phyloP scores from a whole-genome alignment of 805 yeast genomes.

The Barnettozyma wickerhamii region DNA sequence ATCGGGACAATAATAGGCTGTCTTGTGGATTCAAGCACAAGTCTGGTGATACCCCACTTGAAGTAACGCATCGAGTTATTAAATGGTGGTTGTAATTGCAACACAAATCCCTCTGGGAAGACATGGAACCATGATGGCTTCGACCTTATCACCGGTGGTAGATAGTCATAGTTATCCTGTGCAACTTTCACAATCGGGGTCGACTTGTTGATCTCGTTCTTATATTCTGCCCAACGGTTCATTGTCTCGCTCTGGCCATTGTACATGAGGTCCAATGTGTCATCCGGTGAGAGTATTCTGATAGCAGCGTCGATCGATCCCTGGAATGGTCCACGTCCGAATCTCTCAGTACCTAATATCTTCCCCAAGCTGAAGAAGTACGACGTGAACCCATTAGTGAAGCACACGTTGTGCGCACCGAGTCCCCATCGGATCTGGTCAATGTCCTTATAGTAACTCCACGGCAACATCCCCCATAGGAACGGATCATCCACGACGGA shows the following conservation, averaged over 20 bases:
- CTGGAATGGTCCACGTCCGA: constrained; percentile 93
- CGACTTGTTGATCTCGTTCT: constrained; percentile 1
- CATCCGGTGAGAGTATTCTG: constrained; percentile 74
- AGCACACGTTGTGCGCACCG: constrained; percentile 91
- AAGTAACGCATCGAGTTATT: constrained; percentile 88
- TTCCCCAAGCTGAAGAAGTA: constrained; percentile 83
- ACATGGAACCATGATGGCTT: constrained; percentile 89
- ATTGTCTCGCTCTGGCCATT: constrained; percentile 19
- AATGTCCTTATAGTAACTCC: constrained; percentile 55
- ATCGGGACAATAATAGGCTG: constrained; percentile 89
- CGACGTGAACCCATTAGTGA: constrained; percentile 46
- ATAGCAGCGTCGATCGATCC: constrained; percentile 85
- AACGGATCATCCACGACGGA: constrained; percentile 89
- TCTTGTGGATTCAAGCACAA: constrained; percentile 74
- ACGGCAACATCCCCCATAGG: constrained; percentile 81
- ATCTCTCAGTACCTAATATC: constrained; percentile 79
- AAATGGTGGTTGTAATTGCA: constrained; percentile 77
- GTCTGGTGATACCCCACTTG: constrained; percentile 90
- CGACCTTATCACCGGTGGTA: constrained; percentile 54
- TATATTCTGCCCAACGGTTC: constrained; percentile 15
- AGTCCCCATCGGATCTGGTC: constrained; percentile 87
- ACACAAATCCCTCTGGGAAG: constrained; percentile 92
- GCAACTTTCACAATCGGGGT: constrained; percentile 6
- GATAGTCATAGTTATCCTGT: constrained; percentile 27
- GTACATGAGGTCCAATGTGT: constrained; percentile 43